These are phyloP conservation scores for Hymenochaete sp. DNA, from an alignment of 1,284 basidiomycete species.

Conservation along the genomic window DNA sequence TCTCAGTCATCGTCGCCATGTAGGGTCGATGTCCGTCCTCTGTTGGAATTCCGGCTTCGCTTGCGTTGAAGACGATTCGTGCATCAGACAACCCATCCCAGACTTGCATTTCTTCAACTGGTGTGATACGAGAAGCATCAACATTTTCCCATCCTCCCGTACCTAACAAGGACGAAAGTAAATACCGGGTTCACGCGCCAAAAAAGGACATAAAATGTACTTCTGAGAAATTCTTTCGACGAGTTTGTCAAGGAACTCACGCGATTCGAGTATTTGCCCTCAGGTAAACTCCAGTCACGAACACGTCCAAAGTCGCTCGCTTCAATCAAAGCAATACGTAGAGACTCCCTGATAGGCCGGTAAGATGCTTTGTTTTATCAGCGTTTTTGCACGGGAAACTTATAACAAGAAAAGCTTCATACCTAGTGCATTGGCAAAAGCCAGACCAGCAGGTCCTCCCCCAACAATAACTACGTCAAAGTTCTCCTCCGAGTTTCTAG, in stretches of 20 bases:
- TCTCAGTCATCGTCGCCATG: slow-evolving; percentile 83
- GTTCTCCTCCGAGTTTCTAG: slow-evolving; percentile 29
- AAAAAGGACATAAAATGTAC: slow-evolving; percentile 35
- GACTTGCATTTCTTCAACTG: slow-evolving; percentile 79
- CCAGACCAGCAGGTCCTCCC: slow-evolving; percentile 87
- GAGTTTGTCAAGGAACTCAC: slow-evolving; percentile 84
- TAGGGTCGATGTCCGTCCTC: slow-evolving; percentile 25
- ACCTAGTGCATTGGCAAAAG: slow-evolving; percentile 84
- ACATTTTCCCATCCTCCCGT: slow-evolving; percentile 80
- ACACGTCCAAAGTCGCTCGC: slow-evolving; percentile 67
- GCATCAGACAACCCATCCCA: slow-evolving; percentile 86
- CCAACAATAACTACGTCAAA: slow-evolving; percentile 91
- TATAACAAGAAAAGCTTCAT: slow-evolving; percentile 22
- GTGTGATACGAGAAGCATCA: slow-evolving; percentile 59
- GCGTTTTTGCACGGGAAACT: slow-evolving; percentile 4
- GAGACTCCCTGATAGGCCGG: slow-evolving; percentile 30
- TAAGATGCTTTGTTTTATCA: slow-evolving; percentile 3
- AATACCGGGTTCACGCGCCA: neutral
- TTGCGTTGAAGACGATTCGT: slow-evolving; percentile 62
- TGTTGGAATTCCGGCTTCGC: slow-evolving; percentile 33
- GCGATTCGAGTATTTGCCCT: slow-evolving; percentile 72
- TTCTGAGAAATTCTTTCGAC: slow-evolving; percentile 68
- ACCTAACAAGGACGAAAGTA: slow-evolving; percentile 39
- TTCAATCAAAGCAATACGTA: slow-evolving; percentile 70
- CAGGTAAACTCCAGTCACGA: slow-evolving; percentile 53